phyloP scores from a whole-genome alignment of 352 stramenopile genomes.

The Phytophthora idaei region DNA sequence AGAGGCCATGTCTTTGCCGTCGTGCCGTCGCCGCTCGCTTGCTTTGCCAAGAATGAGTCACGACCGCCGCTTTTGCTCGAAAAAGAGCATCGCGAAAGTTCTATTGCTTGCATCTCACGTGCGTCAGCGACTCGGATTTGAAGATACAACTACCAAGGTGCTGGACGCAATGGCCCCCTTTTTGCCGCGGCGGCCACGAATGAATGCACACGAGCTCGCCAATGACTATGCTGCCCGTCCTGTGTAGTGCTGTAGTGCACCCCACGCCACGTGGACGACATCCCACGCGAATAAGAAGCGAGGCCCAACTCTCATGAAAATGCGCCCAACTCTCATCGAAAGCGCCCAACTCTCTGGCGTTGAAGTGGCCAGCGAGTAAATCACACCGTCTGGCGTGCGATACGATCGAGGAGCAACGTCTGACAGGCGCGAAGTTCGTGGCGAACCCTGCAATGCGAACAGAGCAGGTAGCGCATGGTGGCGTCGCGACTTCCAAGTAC shows the following conservation, averaged over 20 bases:
- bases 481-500: neutral
- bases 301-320: constrained; percentile 10
- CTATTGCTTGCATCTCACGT: constrained; percentile 19
- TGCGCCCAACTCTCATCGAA: constrained; percentile 8
- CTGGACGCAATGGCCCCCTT: constrained; percentile 25
- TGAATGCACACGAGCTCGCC: constrained; percentile 10
- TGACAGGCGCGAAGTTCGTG: constrained; percentile 2
- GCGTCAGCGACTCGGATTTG: constrained; percentile 31
- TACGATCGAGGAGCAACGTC: constrained; percentile 15
- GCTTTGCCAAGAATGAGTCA: constrained; percentile 10
- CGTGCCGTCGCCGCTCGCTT: constrained; percentile 19
- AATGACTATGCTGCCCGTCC: neutral
- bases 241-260: constrained; percentile 9
- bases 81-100: constrained; percentile 29
- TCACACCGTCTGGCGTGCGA: constrained; percentile 17
- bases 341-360: constrained; percentile 13
- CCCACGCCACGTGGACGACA: constrained; percentile 10
- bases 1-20: constrained; percentile 26
- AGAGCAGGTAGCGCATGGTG: neutral
- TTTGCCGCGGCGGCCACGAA: neutral
- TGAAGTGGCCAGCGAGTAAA: constrained; percentile 16
- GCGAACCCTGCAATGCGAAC: neutral
- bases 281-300: constrained; percentile 38
- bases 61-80: constrained; percentile 18
- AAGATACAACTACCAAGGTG: constrained; percentile 22